These are phyloP conservation scores for Pouteria glomerata DNA, from an alignment of 148 eudicot genomes.

Conservation along the genomic window DNA sequence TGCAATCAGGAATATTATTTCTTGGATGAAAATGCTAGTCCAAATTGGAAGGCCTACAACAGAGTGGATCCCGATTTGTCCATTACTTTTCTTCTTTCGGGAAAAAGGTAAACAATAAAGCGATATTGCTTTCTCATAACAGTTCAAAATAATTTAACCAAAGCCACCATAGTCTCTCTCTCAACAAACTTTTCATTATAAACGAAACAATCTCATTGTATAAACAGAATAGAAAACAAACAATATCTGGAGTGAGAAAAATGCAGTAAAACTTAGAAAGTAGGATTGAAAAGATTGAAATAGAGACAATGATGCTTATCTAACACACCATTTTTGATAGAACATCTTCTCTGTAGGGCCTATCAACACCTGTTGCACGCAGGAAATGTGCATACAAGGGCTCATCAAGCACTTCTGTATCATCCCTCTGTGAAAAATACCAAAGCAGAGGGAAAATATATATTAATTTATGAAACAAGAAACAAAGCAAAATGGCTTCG, in stretches of 20 bases:
- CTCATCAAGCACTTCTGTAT: conserved; percentile 89
- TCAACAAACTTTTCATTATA: background rate
- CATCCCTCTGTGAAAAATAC: conserved; percentile 62
- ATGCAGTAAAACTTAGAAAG: background rate
- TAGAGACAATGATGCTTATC: background rate
- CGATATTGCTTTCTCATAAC: background rate
- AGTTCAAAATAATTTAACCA: background rate
- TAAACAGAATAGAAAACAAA: background rate
- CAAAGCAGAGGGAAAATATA: background rate
- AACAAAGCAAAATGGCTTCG: conserved; percentile 3
- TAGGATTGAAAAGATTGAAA: background rate
- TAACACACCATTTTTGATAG: conserved; percentile 63
- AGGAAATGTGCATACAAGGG: conserved; percentile 80
- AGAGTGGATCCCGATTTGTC: background rate
- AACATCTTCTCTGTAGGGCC: conserved; percentile 72
- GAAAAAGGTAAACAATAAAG: background rate
- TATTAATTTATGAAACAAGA: background rate
- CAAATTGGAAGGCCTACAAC: background rate
- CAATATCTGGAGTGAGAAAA: background rate
- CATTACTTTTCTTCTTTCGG: background rate
- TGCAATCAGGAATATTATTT: background rate
- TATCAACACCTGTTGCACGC: conserved; percentile 53
- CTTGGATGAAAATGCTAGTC: background rate
- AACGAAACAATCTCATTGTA: background rate
- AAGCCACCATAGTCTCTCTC: background rate